Evolutionary conservation across 139 green algal genomes (phyloP), one percentile per base, ranked within the genome.

Genomic region (Zygnema cylindricum): DNA sequence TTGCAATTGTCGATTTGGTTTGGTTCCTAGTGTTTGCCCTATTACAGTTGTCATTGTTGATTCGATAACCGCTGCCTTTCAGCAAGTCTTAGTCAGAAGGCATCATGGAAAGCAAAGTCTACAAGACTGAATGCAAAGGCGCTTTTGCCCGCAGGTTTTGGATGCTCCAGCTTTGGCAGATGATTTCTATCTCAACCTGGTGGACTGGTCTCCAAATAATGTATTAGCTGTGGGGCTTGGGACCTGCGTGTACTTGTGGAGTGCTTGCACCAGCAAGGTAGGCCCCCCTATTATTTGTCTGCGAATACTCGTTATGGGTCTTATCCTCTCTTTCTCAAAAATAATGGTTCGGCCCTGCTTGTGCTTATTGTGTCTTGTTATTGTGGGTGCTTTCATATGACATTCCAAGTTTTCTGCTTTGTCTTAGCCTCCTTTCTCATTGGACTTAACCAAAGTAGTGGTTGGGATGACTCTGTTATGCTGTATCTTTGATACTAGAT

Each of bases 181-280:
- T 91, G 97, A 99, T 91, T 99, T 98, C 90, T 99, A 99, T 93
- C 94, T 99, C 71, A 99, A 99, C 93, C 93, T 99, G 55, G 97
- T 99, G 81, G 97, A 99, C 92, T 99, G 97, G 97, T 97, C 94
- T 0, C 85, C 93, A 3, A 94, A 97, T 73, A 99, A 99, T 92
- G 91, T 97, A 39, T 93, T 98, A 54, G 97, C 97, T 25, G 97
- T 98, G 57, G 97, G 96, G 1, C 92, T 99, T 55, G 96, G 95
- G 43, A 93, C 94, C 11, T 98, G 94, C 91, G 96, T 99, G 1
- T 99, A 99, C 95, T 94, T 99, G 33, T 99, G 97, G 97, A 96
- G 93, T 76, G 97, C 97, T 0, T 95, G 90, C 90, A 98, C 95
- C 76, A 96, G 93, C 93, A 97, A 95, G 92, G 96, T 92, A 40